A percentile compares a stretch with the other conserved stretches of the same genome.
Evolutionary conservation across 306 rosid genomes (phyloP).

Genomic region (Elaeagnus macrophylla): DNA sequence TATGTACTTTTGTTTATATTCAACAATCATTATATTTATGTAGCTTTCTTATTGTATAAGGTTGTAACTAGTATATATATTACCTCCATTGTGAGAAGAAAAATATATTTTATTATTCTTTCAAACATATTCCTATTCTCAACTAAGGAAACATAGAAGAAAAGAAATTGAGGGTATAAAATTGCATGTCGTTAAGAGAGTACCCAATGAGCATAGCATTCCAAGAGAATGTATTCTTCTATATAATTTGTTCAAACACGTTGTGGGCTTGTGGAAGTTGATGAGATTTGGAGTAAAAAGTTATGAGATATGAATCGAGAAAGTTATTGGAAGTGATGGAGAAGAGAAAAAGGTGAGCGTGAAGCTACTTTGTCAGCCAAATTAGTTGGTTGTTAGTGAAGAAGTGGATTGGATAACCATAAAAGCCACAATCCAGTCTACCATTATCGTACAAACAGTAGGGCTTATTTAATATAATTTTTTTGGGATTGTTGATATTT

Average conservation of each 20-base stretch:
- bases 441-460: constrained; percentile 11
- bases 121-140: too few relatives aligned
- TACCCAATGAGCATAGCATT: constrained; percentile 67
- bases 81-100: too few relatives aligned
- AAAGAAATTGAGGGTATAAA: constrained; percentile 43
- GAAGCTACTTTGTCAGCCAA: constrained; percentile 68
- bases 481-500: constrained; percentile 11
- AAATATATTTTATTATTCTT: too few relatives aligned
- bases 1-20: too few relatives aligned
- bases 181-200: constrained; percentile 37
- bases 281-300: constrained; percentile 41
- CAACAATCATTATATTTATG: too few relatives aligned
- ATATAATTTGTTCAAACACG: constrained; percentile 57
- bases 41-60: too few relatives aligned
- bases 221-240: constrained; percentile 54
- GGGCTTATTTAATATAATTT: constrained; percentile 24
- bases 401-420: constrained; percentile 49
- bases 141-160: constrained; percentile 28
- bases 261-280: constrained; percentile 38
- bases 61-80: too few relatives aligned
- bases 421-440: constrained; percentile 45
- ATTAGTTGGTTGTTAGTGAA: constrained; percentile 45
- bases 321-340: constrained; percentile 66
- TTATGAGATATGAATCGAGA: constrained; percentile 68
- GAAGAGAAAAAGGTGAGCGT: constrained; percentile 54